A percentile compares a stretch with the other conserved stretches of the same genome.
These are phyloP conservation scores for Clavulina sp. DNA, from an alignment of 768 basidiomycete species.

Conservation along the genomic window DNA sequence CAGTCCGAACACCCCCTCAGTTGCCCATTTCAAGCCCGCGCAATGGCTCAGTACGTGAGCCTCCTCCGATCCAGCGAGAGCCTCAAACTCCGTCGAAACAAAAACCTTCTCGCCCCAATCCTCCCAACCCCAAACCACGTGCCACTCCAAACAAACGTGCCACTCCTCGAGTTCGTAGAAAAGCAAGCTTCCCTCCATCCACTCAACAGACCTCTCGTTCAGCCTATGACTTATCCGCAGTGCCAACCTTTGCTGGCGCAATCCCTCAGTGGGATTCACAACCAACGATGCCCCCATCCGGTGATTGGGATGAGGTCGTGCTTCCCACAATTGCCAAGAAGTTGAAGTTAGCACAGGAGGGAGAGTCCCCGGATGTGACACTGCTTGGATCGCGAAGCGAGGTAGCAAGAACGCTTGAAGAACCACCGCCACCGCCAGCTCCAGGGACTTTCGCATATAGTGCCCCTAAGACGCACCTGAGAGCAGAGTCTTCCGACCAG, in stretches of 20 bases:
- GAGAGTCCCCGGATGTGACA: conserved; percentile 44
- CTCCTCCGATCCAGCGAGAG: neutral
- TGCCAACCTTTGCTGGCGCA: conserved; percentile 35
- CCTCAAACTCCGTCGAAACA: neutral
- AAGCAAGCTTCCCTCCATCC: neutral
- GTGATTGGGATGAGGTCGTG: conserved; percentile 82
- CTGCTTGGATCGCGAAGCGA: conserved; percentile 16
- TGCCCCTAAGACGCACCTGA: conserved; percentile 49
- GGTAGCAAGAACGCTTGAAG: neutral
- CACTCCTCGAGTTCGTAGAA: neutral
- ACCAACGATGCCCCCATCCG: conserved; percentile 25
- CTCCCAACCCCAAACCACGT: neutral
- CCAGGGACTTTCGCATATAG: conserved; percentile 75
- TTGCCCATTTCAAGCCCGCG: neutral
- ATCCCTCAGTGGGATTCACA: conserved; percentile 76
- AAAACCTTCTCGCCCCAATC: neutral
- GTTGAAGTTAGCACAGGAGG: conserved; percentile 55
- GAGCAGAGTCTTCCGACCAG: too few relatives aligned
- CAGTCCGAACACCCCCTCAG: neutral
- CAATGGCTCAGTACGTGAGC: neutral
- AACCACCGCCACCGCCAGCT: conserved; percentile 19
- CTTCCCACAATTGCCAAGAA: conserved; percentile 72
- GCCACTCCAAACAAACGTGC: too few relatives aligned
- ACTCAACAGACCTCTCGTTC: neutral
- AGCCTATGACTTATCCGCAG: neutral